A percentile compares a stretch with the other conserved stretches of the same genome.
Conservation (phyloP, 345 rosid genomes). For the Salix viminalis region DNA sequence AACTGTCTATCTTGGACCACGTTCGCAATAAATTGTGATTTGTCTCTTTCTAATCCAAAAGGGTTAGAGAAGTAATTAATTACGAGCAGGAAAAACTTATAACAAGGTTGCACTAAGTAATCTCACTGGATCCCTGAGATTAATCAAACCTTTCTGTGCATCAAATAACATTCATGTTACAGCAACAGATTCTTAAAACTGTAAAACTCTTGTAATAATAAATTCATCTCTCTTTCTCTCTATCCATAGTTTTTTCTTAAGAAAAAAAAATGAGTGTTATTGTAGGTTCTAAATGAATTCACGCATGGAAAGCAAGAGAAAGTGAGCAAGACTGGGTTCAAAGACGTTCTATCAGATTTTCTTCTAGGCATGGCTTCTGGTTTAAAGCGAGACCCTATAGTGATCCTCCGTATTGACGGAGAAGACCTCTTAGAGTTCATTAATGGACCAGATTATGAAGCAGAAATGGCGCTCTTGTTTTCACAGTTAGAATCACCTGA, state of each 20-base stretch:
- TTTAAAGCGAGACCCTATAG: slow-evolving; percentile 88
- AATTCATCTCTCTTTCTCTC: no score
- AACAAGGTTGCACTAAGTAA: background rate
- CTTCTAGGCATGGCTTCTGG: slow-evolving; percentile 96
- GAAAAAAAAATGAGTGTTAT: background rate
- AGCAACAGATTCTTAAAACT: no score
- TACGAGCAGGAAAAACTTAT: background rate
- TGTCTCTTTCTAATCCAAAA: background rate
- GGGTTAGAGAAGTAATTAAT: background rate
- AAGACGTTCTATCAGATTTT: slow-evolving; percentile 84
- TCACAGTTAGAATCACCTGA: slow-evolving; percentile 42
- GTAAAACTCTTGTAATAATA: no score
- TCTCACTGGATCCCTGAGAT: no score
- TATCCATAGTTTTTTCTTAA: no score
- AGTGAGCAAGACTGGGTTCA: slow-evolving; percentile 77
- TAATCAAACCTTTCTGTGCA: no score
- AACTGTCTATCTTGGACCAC: background rate
- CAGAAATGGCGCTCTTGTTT: slow-evolving; percentile 56
- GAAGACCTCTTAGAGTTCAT: slow-evolving; percentile 88
- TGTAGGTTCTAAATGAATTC: slow-evolving; percentile 79
- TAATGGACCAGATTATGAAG: slow-evolving; percentile 56
- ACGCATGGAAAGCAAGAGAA: slow-evolving; percentile 74
- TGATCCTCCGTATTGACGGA: slow-evolving; percentile 91
- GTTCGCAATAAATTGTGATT: background rate
- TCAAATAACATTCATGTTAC: background rate